phyloP scores from a whole-genome alignment of 192 early-diverging fungal genomes.

The Rhizophagus clarus region DNA sequence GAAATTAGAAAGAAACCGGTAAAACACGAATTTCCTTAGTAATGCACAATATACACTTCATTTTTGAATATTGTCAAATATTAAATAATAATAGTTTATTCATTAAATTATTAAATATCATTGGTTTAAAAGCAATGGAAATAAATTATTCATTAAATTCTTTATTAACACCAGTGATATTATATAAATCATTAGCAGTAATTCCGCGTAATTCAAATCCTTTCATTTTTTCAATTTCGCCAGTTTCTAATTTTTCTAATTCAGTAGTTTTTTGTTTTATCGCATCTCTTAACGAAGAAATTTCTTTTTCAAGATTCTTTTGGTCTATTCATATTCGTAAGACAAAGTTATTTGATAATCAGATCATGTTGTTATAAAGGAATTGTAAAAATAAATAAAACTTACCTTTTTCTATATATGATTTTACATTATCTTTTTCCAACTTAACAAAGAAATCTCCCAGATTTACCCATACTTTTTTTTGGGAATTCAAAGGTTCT shows the following conservation, averaged over 20 bases:
- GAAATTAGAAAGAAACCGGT: constrained; percentile 11
- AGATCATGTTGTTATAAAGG: too few relatives aligned
- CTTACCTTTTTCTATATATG: constrained; percentile 58
- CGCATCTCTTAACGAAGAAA: constrained; percentile 42
- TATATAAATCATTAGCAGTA: constrained; percentile 24
- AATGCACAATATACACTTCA: not conserved
- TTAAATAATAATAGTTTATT: too few relatives aligned
- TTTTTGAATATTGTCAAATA: too few relatives aligned
- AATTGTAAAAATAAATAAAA: not conserved
- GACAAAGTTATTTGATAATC: too few relatives aligned
- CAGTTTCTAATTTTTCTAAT: constrained; percentile 52
- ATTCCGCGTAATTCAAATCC: constrained; percentile 27
- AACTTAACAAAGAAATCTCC: constrained; percentile 64
- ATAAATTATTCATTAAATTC: not conserved
- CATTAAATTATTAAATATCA: too few relatives aligned
- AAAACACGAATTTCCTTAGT: not conserved
- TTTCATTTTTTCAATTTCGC: constrained; percentile 33
- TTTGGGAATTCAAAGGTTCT: constrained; percentile 36
- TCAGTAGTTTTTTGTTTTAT: constrained; percentile 49
- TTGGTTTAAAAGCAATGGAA: too few relatives aligned
- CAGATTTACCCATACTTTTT: constrained; percentile 59
- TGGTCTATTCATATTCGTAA: constrained; percentile 44
- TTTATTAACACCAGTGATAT: constrained; percentile 21
- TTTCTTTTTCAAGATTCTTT: constrained; percentile 48
- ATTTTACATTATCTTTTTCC: constrained; percentile 51